Evolutionary conservation across 345 rosid genomes (phyloP).

Genomic region (Rhodamnia argentea): DNA sequence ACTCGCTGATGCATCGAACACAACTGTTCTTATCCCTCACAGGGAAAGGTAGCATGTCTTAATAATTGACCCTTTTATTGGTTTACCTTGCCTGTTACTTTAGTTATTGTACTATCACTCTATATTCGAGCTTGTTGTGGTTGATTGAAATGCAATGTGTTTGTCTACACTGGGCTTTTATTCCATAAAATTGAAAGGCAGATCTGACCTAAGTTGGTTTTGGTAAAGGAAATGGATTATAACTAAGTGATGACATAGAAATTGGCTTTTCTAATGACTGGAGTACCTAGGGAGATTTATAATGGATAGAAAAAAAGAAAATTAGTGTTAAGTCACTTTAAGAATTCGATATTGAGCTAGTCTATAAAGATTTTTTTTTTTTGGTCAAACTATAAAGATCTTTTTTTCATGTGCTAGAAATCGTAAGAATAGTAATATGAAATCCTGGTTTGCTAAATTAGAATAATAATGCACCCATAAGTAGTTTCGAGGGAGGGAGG

Average conservation of each 20-base stretch:
- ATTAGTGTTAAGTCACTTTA: background rate
- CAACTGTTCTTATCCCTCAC: conserved; percentile 65
- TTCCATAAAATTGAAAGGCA: background rate
- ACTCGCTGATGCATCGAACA: conserved; percentile 45
- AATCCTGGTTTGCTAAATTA: background rate
- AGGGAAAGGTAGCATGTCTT: conserved; percentile 48
- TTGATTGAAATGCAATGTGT: background rate
- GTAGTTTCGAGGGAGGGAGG: background rate
- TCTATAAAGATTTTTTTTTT: background rate
- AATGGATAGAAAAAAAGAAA: background rate
- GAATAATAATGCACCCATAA: background rate
- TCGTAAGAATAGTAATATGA: background rate
- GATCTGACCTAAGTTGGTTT: background rate
- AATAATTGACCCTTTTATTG: background rate
- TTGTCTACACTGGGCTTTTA: background rate
- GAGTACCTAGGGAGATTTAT: background rate
- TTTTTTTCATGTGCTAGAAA: background rate
- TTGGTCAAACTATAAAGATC: too few relatives aligned
- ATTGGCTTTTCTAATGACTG: background rate
- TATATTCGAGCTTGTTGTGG: background rate
- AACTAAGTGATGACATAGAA: background rate
- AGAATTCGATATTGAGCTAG: background rate
- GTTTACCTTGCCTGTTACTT: background rate
- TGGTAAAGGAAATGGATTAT: background rate
- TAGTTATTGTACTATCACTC: background rate